Evolutionary conservation across 352 stramenopile genomes (phyloP), one percentile per base, ranked within the genome.

Genomic region (Phytophthora aleatoria): DNA sequence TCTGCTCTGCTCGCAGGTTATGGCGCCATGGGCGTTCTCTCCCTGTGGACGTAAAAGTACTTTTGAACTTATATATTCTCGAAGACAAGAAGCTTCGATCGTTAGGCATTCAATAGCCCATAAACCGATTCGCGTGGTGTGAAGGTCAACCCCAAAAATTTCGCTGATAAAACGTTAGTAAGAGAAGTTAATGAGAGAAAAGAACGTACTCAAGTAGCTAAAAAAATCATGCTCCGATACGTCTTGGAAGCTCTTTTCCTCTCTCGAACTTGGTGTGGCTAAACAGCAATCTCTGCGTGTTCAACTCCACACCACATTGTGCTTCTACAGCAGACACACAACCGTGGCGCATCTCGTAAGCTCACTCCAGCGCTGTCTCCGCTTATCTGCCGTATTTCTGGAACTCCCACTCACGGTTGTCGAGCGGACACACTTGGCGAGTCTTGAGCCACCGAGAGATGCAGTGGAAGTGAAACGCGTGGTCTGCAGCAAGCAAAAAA

Each of bases 371-470:
- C 48, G 27, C 30, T 20, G 20, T 38, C 12, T 42, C 27, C 39
- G 42, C 31, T 79, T 94, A 95, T 83, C 86, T 89, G 60, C 85
- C 85, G 70, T 95, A 95, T 83, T 99, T 99, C 61, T 98, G 92
- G 87, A 99, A 99, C 61, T 99, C 98, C 98, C 98, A 99, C 86
- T 99, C 97, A 74, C 98, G 98, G 84, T 99, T 99, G 85, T 98
- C 99, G 47, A 99, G 78, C 38, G 98, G 97, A 88, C 98, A 99
- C 47, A 99, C 97, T 66, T 97, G 97, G 49, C 97, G 83, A 16
- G 97, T 99, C 85, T 99, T 99, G 51, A 99, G 85, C 98, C 98
- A 99, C 63, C 97, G 92, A 69, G 98, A 98, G 69, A 99, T 99
- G 83, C 98, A 99, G 84, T 99, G 97, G 56, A 99, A 97, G 84